Base-by-base conservation (phyloP, 1,139 yeast genomes). In the Scheffersomyces quercinus region DNA sequence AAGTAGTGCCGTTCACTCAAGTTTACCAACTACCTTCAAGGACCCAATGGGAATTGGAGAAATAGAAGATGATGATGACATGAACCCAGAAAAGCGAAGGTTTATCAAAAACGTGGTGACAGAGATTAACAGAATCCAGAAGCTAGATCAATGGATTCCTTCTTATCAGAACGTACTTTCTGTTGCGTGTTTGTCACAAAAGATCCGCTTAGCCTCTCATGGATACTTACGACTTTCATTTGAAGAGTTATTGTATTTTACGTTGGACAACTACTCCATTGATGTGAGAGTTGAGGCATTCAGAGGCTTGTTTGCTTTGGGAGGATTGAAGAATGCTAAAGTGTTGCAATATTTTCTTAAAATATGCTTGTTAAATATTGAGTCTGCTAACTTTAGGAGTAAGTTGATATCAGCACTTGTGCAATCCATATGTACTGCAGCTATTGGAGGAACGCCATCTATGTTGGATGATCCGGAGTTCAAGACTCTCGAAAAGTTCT, bases 101-200 rank as follows among this genome's bases (percentile, higher is more conserved):
- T 70, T 71, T 45, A 51, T 62, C 7, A 52, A 53, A 5, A 58
- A 55, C 35, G 77, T 67, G 1, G 46, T 65, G 5, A 55, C 59
- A 5, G 79, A 91, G 58, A 70, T 95, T 39, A 81, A 83, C 42
- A 75, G 98, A 48, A 78, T 85, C 48, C 82, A 83, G 51, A 82
- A 91, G 50, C 73, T 95, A 65, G 98, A 93, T 56, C 84, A 81
- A 39, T 90, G 96, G 95, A 75, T 85, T 11, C 95, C 97, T 0
- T 83, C 96, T 0, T 82, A 78, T 52, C 85, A 85, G 37, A 68
- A 78, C 34, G 59, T 76, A 36, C 70, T 89, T 9, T 79, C 90
- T 1, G 73, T 69, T 16, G 73, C 80, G 8, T 83, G 86, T 43
- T 64, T 85, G 35, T 70, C 65, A 40, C 83, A 78, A 58, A 86